Percentiles rank a stretch among this genome's conserved stretches.
phyloP scores from a whole-genome alignment of 306 rosid species.

The Pterocarpus macrocarpus region DNA sequence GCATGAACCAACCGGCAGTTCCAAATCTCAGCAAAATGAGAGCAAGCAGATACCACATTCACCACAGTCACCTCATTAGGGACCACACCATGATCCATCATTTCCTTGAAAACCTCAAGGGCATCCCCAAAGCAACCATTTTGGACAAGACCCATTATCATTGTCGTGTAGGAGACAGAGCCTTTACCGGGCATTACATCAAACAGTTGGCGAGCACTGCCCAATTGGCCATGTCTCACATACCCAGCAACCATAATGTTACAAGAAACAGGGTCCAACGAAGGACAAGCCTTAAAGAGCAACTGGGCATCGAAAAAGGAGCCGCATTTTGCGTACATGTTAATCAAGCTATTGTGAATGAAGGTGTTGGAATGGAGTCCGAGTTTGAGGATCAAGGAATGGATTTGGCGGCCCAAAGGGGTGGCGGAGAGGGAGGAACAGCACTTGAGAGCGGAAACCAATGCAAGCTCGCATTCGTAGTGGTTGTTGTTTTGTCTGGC shows the following conservation, averaged over 20 bases:
- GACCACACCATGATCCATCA: conserved; percentile 65
- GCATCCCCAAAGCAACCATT: conserved; percentile 70
- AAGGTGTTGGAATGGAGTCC: conserved; percentile 71
- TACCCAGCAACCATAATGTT: conserved; percentile 86
- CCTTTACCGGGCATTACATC: conserved; percentile 70
- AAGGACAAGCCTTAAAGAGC: conserved; percentile 58
- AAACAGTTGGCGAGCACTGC: conserved; percentile 73
- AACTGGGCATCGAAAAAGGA: conserved; percentile 57
- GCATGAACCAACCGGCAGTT: conserved; percentile 73
- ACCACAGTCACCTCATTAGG: conserved; percentile 79
- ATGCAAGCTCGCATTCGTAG: conserved; percentile 59
- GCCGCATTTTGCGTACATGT: conserved; percentile 76
- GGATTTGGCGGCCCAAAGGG: conserved; percentile 77
- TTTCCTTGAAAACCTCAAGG: conserved; percentile 72
- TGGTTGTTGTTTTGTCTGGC: conserved; percentile 48
- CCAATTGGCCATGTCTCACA: conserved; percentile 63
- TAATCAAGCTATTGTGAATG: conserved; percentile 76
- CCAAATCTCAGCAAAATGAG: conserved; percentile 68
- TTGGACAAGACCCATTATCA: conserved; percentile 84
- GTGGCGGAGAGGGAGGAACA: conserved; percentile 64
- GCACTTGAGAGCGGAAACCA: conserved; percentile 77
- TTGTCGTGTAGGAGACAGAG: conserved; percentile 83
- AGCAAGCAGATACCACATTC: conserved; percentile 71
- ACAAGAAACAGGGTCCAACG: conserved; percentile 73
- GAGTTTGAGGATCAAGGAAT: conserved; percentile 65